Base-by-base conservation (phyloP, 371 early-diverging fungal species). In the Rhizopus stolonifer region DNA sequence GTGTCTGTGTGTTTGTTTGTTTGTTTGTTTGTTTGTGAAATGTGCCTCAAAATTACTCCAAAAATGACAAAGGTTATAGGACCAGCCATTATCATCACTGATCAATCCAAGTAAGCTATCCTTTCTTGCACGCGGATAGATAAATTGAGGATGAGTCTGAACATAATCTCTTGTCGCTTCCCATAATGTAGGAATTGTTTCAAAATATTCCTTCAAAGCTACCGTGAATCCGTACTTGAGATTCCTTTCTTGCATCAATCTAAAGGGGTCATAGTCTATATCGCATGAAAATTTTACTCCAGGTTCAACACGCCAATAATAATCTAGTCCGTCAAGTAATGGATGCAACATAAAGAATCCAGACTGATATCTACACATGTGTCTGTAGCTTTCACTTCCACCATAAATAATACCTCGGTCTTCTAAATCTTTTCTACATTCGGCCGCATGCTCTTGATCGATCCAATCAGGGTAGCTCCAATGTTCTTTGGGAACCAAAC, bases 301-400 rank as follows among this genome's bases (percentile, higher is more conserved):
- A 0, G 97, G 99, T 69, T 98, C 98, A 17, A 98, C 83, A 3
- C 99, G 77, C 95, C 99, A 99, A 69, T 96, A 99, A 67, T 87
- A 98, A 45, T 95, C 91, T 50, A 85, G 92, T 23, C 83, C 69
- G n/a, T 79, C 64, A 54, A 94, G 60, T 7, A 90, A 63, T 15
- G 86, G 88, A 63, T 96, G 94, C 56, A 80, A 63, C 70, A 82
- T 94, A 61, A 99, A 93, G 61, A 90, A 86, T 1, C 98, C 96
- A 2, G 94, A 94, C 49, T 83, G 79, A 49, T 73, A 84, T 56
- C 93, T 77, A 65, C 98, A 98, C 98, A 98, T 97, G 65, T 96
- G 92, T 32, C 94, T 84, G 65, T 98, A 98, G 13, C 90, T 85
- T 56, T 88, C 76, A 34, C 82, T 85, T 2, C 83, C 91, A 4